Percentiles rank a stretch among this genome's conserved stretches.
These are phyloP conservation scores for Pythium insidiosum DNA, from an alignment of 352 stramenopile genomes.

Conservation along the genomic window DNA sequence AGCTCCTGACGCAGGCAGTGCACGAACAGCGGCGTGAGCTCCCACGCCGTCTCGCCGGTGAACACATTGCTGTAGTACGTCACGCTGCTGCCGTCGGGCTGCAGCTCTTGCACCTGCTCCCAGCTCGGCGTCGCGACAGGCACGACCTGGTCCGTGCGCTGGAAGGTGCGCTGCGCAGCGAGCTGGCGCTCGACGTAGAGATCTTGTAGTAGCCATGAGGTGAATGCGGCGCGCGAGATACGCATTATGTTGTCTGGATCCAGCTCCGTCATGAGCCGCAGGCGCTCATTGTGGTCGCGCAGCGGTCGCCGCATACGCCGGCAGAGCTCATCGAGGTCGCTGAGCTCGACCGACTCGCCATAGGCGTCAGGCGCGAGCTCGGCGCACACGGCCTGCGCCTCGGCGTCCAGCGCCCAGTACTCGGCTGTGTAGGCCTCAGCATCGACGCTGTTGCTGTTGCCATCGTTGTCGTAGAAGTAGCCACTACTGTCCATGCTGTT, in stretches of 20 bases:
- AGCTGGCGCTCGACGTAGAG: slow-evolving; percentile 20
- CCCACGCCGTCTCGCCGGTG: slow-evolving; percentile 46
- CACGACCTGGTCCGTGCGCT: slow-evolving; percentile 1
- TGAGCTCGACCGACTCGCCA: slow-evolving; percentile 25
- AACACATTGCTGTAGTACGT: slow-evolving; percentile 44
- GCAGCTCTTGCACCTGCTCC: slow-evolving; percentile 38
- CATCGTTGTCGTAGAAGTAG: too few species aligned
- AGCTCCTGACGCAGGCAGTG: slow-evolving; percentile 23
- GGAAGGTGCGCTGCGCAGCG: neutral
- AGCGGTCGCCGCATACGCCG: slow-evolving; percentile 25
- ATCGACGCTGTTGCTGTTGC: neutral
- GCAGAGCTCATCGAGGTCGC: slow-evolving; percentile 44
- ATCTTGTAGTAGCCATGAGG: slow-evolving; percentile 39
- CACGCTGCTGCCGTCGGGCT: slow-evolving; percentile 1
- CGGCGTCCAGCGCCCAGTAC: slow-evolving; percentile 44
- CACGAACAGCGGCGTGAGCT: slow-evolving; percentile 30
- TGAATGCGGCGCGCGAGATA: slow-evolving; percentile 41
- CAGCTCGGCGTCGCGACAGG: slow-evolving; percentile 24
- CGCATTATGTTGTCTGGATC: slow-evolving; percentile 55
- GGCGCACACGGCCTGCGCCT: slow-evolving; percentile 25
- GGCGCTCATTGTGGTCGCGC: slow-evolving; percentile 32
- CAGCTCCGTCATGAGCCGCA: slow-evolving; percentile 37
- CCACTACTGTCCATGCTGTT: too few species aligned
- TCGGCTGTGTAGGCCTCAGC: slow-evolving; percentile 21
- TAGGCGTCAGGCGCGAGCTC: slow-evolving; percentile 22